These are phyloP conservation scores for Fusarium pininemorale DNA, from an alignment of 2,329 filamentous ascomycete genomes.

Conservation along the genomic window DNA sequence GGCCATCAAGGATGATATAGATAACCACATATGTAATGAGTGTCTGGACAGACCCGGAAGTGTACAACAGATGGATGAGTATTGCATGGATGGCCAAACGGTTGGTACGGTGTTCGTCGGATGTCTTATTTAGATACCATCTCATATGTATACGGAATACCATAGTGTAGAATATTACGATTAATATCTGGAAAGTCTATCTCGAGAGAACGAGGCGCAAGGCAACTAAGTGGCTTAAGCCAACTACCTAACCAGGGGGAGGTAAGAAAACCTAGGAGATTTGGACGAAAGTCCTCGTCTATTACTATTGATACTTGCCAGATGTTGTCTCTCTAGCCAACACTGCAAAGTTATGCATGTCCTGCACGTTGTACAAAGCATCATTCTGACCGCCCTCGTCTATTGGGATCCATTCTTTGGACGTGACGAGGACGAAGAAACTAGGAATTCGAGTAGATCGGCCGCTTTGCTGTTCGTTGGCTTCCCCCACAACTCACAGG, in stretches of 20 bases:
- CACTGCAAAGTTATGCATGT: not conserved
- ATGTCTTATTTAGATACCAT: conserved; percentile 40
- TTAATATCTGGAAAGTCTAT: conserved; percentile 2
- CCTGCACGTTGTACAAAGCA: not conserved
- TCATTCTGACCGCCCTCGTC: not conserved
- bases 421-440: not conserved
- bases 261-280: not conserved
- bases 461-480: not conserved
- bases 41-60: conserved; percentile 25
- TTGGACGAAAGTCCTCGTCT: not conserved
- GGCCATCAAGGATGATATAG: not conserved
- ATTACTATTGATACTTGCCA: not conserved
- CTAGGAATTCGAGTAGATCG: not conserved
- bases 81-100: conserved; percentile 19
- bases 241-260: not conserved
- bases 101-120: conserved; percentile 27
- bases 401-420: not conserved
- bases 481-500: not conserved
- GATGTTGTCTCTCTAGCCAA: not conserved
- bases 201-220: not conserved
- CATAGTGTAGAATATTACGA: conserved; percentile 32
- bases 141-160: conserved; percentile 25
- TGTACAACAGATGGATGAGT: conserved; percentile 8
- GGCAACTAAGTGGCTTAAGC: not conserved
- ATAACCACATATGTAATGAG: conserved; percentile 32